These are phyloP conservation scores for Fusarium sp. DNA, from an alignment of 2,329 filamentous ascomycete species.

Conservation along the genomic window DNA sequence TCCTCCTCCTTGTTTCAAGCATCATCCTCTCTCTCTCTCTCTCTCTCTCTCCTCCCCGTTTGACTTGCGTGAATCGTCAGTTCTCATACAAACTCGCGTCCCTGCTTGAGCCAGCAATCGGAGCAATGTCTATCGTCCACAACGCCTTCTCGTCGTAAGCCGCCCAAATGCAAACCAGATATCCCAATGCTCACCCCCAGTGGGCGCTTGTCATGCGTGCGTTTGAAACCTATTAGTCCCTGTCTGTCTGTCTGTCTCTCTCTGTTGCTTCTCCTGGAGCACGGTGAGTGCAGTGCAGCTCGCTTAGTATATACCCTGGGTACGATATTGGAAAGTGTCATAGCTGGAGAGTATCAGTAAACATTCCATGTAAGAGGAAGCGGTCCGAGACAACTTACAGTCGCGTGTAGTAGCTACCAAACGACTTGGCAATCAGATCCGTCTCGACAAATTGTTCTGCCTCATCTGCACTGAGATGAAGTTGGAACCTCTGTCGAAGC, in stretches of 20 bases:
- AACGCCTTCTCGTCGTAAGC: conserved; percentile 42
- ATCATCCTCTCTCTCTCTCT: not conserved
- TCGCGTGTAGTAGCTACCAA: conserved; percentile 88
- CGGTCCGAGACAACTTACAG: conserved; percentile 64
- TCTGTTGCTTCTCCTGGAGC: conserved; percentile 1
- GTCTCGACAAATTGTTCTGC: conserved; percentile 84
- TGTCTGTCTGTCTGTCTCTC: conserved; percentile 6
- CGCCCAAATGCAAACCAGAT: conserved; percentile 31
- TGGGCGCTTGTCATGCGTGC: conserved; percentile 12
- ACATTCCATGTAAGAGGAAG: not conserved
- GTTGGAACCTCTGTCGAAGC: conserved; percentile 79
- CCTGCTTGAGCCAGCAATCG: conserved; percentile 11
- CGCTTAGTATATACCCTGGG: conserved; percentile 82
- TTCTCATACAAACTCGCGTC: conserved; percentile 28
- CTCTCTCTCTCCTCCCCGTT: not conserved
- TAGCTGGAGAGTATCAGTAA: conserved; percentile 63
- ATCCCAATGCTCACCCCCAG: conserved; percentile 25
- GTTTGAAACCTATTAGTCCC: conserved; percentile 20
- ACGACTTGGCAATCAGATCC: conserved; percentile 81
- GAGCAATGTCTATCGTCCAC: conserved; percentile 41
- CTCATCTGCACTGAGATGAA: conserved; percentile 84
- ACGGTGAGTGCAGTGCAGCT: not conserved
- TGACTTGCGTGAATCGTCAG: conserved; percentile 16
- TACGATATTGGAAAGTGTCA: conserved; percentile 88
- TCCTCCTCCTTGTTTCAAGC: not conserved